Evolutionary conservation across 495 filamentous ascomycete genomes (phyloP).

Genomic region (Aspergillus incahuasiensis): DNA sequence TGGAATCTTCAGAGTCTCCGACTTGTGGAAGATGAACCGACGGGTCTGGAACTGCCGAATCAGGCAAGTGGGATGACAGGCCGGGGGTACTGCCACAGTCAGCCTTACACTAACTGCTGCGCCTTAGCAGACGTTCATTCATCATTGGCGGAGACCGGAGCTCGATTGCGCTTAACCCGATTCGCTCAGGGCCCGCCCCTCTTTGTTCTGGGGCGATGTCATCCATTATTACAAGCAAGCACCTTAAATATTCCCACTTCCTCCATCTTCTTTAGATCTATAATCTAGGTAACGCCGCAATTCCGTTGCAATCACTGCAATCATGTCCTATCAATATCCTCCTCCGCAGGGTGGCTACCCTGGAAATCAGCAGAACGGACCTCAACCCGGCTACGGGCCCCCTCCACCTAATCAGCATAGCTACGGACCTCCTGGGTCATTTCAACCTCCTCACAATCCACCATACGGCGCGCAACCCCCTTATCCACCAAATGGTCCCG

Average conservation of each 20-base stretch:
- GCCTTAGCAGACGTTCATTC: not conserved
- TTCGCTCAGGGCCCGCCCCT: not conserved
- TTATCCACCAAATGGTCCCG: slow-evolving; percentile 7
- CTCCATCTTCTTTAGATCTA: not conserved
- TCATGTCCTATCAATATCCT: slow-evolving; percentile 4
- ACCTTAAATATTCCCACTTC: not conserved
- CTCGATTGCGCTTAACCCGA: not conserved
- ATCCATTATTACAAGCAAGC: not conserved
- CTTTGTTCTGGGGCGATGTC: not conserved
- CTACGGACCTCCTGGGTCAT: not conserved
- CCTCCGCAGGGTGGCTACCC: slow-evolving; percentile 19
- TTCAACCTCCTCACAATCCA: slow-evolving; percentile 22
- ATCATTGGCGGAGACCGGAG: not conserved
- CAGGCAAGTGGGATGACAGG: not conserved
- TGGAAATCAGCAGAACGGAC: slow-evolving; percentile 5
- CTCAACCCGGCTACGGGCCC: slow-evolving; percentile 8
- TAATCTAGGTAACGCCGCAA: too few relatives aligned
- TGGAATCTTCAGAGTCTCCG: too few relatives aligned
- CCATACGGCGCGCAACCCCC: slow-evolving; percentile 36
- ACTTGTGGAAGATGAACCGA: not conserved
- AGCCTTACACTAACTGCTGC: not conserved
- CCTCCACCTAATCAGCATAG: too few relatives aligned
- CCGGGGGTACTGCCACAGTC: not conserved
- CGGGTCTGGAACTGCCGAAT: too few relatives aligned
- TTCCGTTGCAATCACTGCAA: too few relatives aligned